phyloP scores from a whole-genome alignment of 164 flowering plant species.

The Amborella trichopoda region DNA sequence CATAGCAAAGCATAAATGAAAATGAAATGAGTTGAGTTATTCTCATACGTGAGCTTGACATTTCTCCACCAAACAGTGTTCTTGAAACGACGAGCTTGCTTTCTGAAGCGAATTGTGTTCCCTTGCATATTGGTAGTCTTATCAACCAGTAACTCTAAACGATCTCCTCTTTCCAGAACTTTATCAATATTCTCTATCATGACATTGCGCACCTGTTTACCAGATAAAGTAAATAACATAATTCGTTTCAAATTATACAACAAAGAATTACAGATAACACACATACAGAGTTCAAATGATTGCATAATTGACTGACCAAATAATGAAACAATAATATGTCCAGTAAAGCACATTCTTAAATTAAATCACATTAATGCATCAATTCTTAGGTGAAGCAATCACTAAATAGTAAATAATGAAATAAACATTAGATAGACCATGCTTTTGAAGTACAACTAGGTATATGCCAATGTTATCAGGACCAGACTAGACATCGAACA shows the following conservation, averaged over 20 bases:
- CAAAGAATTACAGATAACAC: too few species aligned
- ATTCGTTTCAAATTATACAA: conserved; percentile 6
- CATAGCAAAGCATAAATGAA: neutral
- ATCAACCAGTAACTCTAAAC: conserved; percentile 63
- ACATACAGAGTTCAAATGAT: neutral
- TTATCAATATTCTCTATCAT: conserved; percentile 86
- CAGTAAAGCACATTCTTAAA: too few species aligned
- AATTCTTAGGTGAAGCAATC: too few species aligned
- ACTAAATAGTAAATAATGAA: too few species aligned
- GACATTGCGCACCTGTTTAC: conserved; percentile 53
- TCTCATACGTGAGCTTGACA: conserved; percentile 61
- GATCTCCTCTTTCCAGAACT: conserved; percentile 83
- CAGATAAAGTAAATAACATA: too few species aligned
- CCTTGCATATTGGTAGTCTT: conserved; percentile 64
- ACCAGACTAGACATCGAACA: too few species aligned
- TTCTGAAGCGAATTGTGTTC: conserved; percentile 58
- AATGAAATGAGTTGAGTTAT: neutral
- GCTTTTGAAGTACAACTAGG: too few species aligned
- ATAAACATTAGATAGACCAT: too few species aligned
- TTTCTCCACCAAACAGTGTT: conserved; percentile 75
- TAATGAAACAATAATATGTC: too few species aligned
- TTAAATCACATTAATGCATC: too few species aligned
- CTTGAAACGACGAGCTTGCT: conserved; percentile 54
- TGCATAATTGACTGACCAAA: too few species aligned
- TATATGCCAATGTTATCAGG: too few species aligned